Evolutionary conservation across 139 green algal genomes (phyloP), one percentile per base, ranked within the genome.

Genomic region (Chlorella vulgaris): DNA sequence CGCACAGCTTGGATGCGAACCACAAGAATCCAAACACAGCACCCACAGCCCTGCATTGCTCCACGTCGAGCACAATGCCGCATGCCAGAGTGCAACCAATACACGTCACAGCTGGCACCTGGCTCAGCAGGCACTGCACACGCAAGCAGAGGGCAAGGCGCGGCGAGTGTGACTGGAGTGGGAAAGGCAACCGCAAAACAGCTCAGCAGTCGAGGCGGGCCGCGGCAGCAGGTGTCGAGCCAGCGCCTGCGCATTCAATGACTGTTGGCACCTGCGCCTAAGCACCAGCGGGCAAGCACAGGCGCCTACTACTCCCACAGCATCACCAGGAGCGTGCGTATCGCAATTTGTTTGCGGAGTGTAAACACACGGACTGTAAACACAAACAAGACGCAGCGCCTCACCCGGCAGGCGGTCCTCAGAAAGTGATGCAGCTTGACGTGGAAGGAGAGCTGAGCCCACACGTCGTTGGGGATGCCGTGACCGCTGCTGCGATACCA

Each of bases 21-120:
- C 73, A 80, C 3, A 80, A 36, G 36, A 80, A 69, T 8, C 33
- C 53, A 69, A 80, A 80, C 36, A 80, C 73, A 1, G 53, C 53
- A 7, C 73, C 73, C 10, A 80, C 18, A 0, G 73, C 21, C 1
- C 73, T 33, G 55, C 73, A 80, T 26, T 28, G 73, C 53, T 69
- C 73, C 55, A 80, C 55, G n/a, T 80, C 73, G 26, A 80, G 55
- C 7, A 58, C 7, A 1, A 53, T 28, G n/a, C 73, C 73, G 55
- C 35, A 53, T 24, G 73, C 55, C 36, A 80, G 53, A 4, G 73
- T 80, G 73, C 36, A 28, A 2, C 53, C 73, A 39, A 80, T 69
- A 21, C 69, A 53, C 2, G 73, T 35, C 53, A 80, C 35, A 4
- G 33, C 19, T 22, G 73, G 73, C 53, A 80, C 29, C 73, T 80